Evolutionary conservation across 345 rosid species (phyloP).

Genomic region (Rhizophora mangle): DNA sequence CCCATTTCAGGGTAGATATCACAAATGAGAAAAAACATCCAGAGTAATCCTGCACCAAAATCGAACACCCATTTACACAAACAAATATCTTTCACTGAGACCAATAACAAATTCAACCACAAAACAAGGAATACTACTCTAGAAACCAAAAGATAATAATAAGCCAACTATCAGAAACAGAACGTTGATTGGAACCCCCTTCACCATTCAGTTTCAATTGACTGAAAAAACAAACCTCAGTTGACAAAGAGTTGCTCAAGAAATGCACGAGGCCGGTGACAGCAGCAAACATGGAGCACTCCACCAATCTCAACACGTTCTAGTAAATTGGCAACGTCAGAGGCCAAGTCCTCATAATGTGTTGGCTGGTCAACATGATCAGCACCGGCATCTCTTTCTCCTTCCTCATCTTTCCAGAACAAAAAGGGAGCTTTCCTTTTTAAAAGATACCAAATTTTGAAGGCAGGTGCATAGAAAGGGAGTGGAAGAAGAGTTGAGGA

Average conservation of each 20-base stretch:
- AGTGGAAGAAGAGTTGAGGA: background rate
- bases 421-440: slow-evolving; percentile 30
- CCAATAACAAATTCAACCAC: background rate
- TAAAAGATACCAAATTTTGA: slow-evolving; percentile 32
- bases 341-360: slow-evolving; percentile 48
- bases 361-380: background rate
- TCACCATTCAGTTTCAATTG: background rate
- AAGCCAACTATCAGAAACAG: background rate
- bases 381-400: background rate
- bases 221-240: slow-evolving; percentile 53
- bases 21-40: slow-evolving; percentile 88
- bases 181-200: background rate
- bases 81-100: too few relatives aligned
- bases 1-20: slow-evolving; percentile 84
- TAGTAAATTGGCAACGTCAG: slow-evolving; percentile 53
- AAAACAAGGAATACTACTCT: background rate
- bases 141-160: background rate
- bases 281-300: slow-evolving; percentile 92
- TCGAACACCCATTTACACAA: background rate
- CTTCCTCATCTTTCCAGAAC: slow-evolving; percentile 27
- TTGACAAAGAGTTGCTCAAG: slow-evolving; percentile 82
- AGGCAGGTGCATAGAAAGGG: slow-evolving; percentile 27
- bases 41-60: slow-evolving; percentile 65
- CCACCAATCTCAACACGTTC: slow-evolving; percentile 79
- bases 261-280: slow-evolving; percentile 77